Conservation (phyloP, 805 yeast species). For the Nakazawaea siamensis region DNA sequence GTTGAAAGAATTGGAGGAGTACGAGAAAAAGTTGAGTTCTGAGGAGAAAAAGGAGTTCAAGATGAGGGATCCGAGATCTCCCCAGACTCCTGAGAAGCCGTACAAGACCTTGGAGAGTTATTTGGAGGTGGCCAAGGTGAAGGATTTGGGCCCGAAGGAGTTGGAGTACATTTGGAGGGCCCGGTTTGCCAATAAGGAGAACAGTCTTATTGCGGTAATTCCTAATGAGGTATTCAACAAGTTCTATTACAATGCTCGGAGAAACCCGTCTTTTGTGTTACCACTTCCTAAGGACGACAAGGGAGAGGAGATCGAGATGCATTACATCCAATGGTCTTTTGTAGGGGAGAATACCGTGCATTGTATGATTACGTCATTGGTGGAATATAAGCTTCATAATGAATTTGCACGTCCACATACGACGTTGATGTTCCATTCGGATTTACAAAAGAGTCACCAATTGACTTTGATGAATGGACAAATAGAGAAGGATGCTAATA, state of each 20-base stretch:
- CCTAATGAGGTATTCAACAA: slow-evolving; percentile 50
- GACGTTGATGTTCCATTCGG: slow-evolving; percentile 80
- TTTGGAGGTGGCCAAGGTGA: slow-evolving; percentile 60
- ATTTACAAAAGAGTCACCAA: slow-evolving; percentile 49
- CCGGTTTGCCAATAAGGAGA: slow-evolving; percentile 56
- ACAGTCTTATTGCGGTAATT: slow-evolving; percentile 58
- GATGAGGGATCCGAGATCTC: slow-evolving; percentile 26
- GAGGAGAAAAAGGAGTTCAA: slow-evolving; percentile 19
- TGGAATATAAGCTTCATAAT: slow-evolving; percentile 83
- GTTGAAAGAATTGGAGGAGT: slow-evolving; percentile 53
- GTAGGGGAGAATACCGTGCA: slow-evolving; percentile 80
- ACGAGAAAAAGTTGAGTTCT: slow-evolving; percentile 18
- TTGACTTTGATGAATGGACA: slow-evolving; percentile 81
- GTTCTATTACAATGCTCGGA: slow-evolving; percentile 57
- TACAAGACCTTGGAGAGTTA: slow-evolving; percentile 68
- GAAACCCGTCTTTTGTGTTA: slow-evolving; percentile 76
- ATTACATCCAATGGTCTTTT: slow-evolving; percentile 89
- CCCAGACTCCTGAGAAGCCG: slow-evolving; percentile 29
- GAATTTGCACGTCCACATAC: slow-evolving; percentile 96
- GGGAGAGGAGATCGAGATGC: slow-evolving; percentile 59
- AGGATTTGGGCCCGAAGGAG: slow-evolving; percentile 48
- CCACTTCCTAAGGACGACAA: slow-evolving; percentile 70
- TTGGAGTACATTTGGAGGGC: slow-evolving; percentile 86
- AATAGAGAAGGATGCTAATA: slow-evolving; percentile 61
- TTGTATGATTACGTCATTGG: slow-evolving; percentile 83